Base-by-base conservation (phyloP, 2,329 filamentous ascomycete genomes). In the Aspergillus sp. region DNA sequence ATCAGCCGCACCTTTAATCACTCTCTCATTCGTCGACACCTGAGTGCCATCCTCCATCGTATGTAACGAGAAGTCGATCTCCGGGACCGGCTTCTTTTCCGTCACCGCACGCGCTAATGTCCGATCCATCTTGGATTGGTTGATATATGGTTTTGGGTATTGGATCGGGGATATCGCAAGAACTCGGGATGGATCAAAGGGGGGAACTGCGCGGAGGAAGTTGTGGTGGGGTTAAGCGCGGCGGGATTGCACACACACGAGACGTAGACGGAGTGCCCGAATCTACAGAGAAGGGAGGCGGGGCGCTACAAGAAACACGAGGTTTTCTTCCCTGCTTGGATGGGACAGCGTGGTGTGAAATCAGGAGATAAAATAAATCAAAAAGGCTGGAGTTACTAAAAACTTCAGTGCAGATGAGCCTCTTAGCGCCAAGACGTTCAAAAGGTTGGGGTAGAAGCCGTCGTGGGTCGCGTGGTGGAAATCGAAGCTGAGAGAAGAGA, bases 11-110 rank as follows among this genome's bases (percentile, higher is more conserved):
- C 93, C 93, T 90, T 97, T 98, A 79, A 91, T 95, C 49, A 98
- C 93, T 67, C 93, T 82, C 73, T 98, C 93, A 66, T 86, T 73
- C 50, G 93, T 98, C 81, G 82, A 97, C 66, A 98, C 93, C 74
- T 95, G 89, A 42, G 81, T 84, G 64, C 88, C 89, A 76, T 98
- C 93, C 69, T 98, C 93, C 91, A 97, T 96, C 50, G 87, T 93
- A 71, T 98, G 93, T 63, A 98, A 83, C 44, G 89, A 94, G 69
- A 98, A 98, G 75, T 98, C 93, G 62, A 98, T 97, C 77, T 97
- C 91, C 46, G 93, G 93, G 40, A 94, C 79, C 43, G 91, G 90
- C 76, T 87, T 91, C 85, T 97, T 97, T 61, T 96, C 83, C 68
- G 85, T 83, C 62, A 98, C 90, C 48, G 93, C 93, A 67, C 88